Evolutionary conservation across 177 flowering plant species (phyloP).

Genomic region (Vitis hybrid): DNA sequence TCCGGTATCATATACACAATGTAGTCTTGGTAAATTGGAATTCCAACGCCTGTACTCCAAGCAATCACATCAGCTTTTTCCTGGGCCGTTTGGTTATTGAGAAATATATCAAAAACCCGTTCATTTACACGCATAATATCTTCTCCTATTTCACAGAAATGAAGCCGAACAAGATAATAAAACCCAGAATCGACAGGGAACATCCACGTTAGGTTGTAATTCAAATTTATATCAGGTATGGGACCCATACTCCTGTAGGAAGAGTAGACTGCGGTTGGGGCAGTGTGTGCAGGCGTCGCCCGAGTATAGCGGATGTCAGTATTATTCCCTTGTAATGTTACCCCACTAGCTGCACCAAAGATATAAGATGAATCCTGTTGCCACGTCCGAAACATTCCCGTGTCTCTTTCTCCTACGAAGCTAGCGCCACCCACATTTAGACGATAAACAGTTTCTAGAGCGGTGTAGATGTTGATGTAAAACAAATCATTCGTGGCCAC

Average conservation of each 20-base stretch:
- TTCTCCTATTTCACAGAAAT: constrained; percentile 20
- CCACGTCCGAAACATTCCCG: constrained; percentile 12
- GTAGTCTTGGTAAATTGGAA: constrained; percentile 26
- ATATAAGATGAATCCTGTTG: not conserved
- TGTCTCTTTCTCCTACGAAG: not conserved
- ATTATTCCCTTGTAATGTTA: too few species aligned
- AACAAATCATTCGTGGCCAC: too few species aligned
- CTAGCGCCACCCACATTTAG: too few species aligned
- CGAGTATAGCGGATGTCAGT: constrained; percentile 1
- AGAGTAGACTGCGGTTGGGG: constrained; percentile 18
- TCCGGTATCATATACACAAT: not conserved
- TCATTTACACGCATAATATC: not conserved
- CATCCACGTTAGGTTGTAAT: constrained; percentile 23
- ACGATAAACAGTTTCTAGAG: too few species aligned
- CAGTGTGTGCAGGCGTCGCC: constrained; percentile 12
- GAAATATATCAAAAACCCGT: constrained; percentile 21
- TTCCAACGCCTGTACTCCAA: constrained; percentile 22
- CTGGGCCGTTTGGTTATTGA: constrained; percentile 16
- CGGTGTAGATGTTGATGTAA: too few species aligned
- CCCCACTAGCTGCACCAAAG: not conserved
- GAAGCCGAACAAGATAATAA: constrained; percentile 24
- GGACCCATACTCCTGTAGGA: constrained; percentile 11
- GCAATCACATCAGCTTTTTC: constrained; percentile 10
- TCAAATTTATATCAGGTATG: not conserved
- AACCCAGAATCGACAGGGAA: constrained; percentile 24